phyloP scores from a whole-genome alignment of 768 basidiomycete species.

The Cyclocybe aegerita region DNA sequence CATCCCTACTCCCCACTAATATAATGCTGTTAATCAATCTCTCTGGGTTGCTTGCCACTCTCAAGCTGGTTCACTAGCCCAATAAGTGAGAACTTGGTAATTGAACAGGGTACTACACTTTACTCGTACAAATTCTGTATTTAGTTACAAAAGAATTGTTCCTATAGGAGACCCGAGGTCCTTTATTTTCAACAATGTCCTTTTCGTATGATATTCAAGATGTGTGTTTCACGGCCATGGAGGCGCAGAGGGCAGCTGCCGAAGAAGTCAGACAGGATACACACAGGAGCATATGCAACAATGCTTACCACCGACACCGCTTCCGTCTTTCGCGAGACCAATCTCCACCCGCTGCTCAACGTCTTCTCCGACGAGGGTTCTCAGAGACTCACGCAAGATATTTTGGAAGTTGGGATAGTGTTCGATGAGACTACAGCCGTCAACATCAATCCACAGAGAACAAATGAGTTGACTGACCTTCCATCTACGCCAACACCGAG shows the following conservation, averaged over 20 bases:
- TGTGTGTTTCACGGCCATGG: conserved; percentile 70
- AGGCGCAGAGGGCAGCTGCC: conserved; percentile 83
- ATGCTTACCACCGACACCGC: conserved; percentile 89
- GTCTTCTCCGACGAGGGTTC: conserved; percentile 73
- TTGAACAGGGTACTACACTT: too few species aligned
- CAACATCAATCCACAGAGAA: not conserved
- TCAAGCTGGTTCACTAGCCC: too few species aligned
- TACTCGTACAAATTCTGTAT: too few species aligned
- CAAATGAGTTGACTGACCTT: conserved; percentile 48
- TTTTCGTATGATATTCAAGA: conserved; percentile 12
- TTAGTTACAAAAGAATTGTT: too few species aligned
- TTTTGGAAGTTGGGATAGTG: conserved; percentile 88
- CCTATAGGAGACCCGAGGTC: not conserved
- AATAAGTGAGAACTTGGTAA: too few species aligned
- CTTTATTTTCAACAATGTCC: not conserved
- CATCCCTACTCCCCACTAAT: not conserved
- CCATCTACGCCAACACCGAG: conserved; percentile 92
- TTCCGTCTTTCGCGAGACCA: conserved; percentile 95
- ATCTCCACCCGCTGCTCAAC: conserved; percentile 81
- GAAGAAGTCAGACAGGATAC: conserved; percentile 9
- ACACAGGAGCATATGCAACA: not conserved
- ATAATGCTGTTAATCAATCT: conserved; percentile 1
- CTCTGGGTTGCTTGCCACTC: too few species aligned
- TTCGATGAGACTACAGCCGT: conserved; percentile 68
- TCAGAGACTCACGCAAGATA: conserved; percentile 71